phyloP scores from a whole-genome alignment of 768 basidiomycete genomes.

The Termitomyces sp. region DNA sequence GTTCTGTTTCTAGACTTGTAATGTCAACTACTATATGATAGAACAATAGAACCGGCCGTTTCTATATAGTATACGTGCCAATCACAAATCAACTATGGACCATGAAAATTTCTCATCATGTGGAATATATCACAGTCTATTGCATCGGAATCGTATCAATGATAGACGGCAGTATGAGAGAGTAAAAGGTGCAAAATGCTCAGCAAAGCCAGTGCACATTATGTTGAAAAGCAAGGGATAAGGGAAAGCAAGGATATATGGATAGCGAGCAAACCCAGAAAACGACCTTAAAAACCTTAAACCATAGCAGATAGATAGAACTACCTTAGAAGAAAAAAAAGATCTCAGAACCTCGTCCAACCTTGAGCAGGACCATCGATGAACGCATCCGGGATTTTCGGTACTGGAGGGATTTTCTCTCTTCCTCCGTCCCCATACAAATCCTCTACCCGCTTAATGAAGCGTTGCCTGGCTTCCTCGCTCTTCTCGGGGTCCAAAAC shows the following conservation, averaged over 20 bases:
- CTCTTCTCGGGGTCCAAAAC: constrained; percentile 51
- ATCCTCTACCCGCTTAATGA: constrained; percentile 46
- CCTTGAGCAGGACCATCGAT: constrained; percentile 17
- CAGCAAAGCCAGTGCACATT: constrained; percentile 8
- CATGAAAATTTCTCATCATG: not conserved
- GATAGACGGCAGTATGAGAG: not conserved
- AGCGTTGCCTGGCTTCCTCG: constrained; percentile 39
- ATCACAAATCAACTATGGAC: not conserved
- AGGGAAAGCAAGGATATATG: not conserved
- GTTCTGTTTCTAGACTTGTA: not conserved
- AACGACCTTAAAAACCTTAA: not conserved
- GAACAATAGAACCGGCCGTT: not conserved
- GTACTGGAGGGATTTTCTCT: constrained; percentile 40
- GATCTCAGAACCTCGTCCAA: constrained; percentile 27
- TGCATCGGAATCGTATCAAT: not conserved
- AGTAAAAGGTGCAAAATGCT: constrained; percentile 3
- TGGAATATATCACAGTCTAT: not conserved
- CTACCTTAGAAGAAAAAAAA: constrained; percentile 7
- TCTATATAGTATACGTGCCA: too few relatives aligned
- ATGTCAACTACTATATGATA: not conserved
- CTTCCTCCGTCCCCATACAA: constrained; percentile 40
- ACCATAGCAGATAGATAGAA: not conserved
- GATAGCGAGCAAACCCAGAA: constrained; percentile 3
- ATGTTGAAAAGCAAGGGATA: not conserved
- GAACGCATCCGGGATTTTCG: constrained; percentile 32